Conservation (phyloP, 176 grass and related monocot genomes). For the Echinochloa phyllopogon region DNA sequence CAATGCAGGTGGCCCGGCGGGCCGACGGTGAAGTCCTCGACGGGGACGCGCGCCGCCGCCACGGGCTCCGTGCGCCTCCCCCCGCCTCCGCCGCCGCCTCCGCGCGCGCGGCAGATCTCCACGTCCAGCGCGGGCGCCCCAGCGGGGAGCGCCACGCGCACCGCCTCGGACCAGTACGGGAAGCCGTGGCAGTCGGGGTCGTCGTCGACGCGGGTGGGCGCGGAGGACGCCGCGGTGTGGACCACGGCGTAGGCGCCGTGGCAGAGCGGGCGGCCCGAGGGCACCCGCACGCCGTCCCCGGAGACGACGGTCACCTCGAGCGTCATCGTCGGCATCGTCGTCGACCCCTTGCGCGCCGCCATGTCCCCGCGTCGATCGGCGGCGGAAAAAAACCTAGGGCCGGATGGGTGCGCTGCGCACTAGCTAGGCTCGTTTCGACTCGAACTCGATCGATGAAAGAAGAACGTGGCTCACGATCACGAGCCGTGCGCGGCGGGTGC, state of each 20-base stretch:
- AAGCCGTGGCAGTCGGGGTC: constrained; percentile 50
- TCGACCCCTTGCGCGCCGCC: neutral
- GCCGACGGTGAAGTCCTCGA: constrained; percentile 54
- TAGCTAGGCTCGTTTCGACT: neutral
- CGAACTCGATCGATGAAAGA: neutral
- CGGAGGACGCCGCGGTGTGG: neutral
- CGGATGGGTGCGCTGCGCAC: neutral
- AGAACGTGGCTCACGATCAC: neutral
- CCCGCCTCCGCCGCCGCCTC: neutral
- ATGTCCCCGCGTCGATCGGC: neutral
- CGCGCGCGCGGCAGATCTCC: constrained; percentile 39
- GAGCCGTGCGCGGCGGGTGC: neutral
- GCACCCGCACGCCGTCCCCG: constrained; percentile 44
- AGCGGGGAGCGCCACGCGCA: constrained; percentile 33
- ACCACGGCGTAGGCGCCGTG: constrained; percentile 39
- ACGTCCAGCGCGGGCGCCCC: constrained; percentile 33
- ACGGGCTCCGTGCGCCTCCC: constrained; percentile 8
- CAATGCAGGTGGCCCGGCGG: constrained; percentile 70
- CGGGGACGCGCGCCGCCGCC: constrained; percentile 49
- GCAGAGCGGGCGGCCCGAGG: constrained; percentile 5
- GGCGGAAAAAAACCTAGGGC: neutral
- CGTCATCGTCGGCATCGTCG: neutral
- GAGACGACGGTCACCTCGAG: constrained; percentile 60
- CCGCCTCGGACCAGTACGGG: constrained; percentile 55
- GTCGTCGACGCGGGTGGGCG: constrained; percentile 34